Evolutionary conservation across 2,329 filamentous ascomycete genomes (phyloP).

Genomic region (Clarireedia sp.): DNA sequence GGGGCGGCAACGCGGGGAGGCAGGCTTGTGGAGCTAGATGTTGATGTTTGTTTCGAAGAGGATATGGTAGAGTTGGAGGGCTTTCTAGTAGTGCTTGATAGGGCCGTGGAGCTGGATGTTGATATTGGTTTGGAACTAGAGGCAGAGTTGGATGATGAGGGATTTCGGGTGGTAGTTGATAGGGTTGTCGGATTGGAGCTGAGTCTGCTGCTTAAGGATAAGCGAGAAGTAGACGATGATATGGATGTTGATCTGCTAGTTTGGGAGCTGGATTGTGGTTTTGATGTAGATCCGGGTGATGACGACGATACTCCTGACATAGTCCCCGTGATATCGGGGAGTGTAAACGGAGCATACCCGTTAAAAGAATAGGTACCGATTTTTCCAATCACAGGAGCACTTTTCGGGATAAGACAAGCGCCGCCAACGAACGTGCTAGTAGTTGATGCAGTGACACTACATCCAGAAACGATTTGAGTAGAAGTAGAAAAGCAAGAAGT

Average conservation of each 20-base stretch:
- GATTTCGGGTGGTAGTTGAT: too few species aligned
- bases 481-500: not conserved
- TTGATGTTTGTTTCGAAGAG: not conserved
- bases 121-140: too few species aligned
- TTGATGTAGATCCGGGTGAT: not conserved
- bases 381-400: not conserved
- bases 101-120: not conserved
- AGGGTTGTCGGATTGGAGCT: not conserved
- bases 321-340: not conserved
- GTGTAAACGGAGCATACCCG: not conserved
- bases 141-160: too few species aligned
- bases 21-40: not conserved
- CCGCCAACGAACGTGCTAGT: not conserved
- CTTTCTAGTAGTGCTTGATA: not conserved
- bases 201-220: not conserved
- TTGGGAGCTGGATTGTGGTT: not conserved
- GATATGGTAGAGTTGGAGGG: not conserved
- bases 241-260: not conserved
- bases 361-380: not conserved
- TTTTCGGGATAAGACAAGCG: not conserved
- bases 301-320: not conserved
- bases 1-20: constrained; percentile 1
- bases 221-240: not conserved
- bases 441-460: not conserved
- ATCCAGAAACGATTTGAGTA: not conserved